Conservation (phyloP, 2,329 filamentous ascomycete species). For the Alternaria burnsii region DNA sequence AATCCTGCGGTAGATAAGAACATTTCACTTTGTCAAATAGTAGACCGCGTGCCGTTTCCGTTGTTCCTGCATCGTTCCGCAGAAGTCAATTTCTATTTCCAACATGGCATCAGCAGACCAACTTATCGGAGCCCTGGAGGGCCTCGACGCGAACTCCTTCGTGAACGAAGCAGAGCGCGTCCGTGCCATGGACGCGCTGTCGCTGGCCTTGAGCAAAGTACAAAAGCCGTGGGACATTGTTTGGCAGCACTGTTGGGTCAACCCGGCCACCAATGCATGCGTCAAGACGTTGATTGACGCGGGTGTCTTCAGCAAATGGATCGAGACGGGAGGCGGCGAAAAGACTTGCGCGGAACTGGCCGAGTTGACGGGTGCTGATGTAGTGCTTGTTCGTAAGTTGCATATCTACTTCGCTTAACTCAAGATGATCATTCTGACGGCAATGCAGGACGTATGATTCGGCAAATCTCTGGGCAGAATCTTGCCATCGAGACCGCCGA, state of each 20-base stretch:
- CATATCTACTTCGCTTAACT: background rate
- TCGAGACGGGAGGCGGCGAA: slow-evolving; percentile 7
- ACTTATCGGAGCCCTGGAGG: slow-evolving; percentile 11
- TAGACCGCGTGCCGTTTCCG: background rate
- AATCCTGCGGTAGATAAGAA: background rate
- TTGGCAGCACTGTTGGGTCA: slow-evolving; percentile 13
- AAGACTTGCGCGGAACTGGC: slow-evolving; percentile 10
- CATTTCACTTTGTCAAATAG: background rate
- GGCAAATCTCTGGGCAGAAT: slow-evolving; percentile 4
- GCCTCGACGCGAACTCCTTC: slow-evolving; percentile 10
- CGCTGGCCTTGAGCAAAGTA: slow-evolving; percentile 10
- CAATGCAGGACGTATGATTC: slow-evolving; percentile 1
- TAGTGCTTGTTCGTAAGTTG: background rate
- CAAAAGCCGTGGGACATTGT: slow-evolving; percentile 13
- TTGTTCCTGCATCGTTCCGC: background rate
- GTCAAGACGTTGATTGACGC: slow-evolving; percentile 13
- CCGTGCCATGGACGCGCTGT: slow-evolving; percentile 10
- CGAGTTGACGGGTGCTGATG: background rate
- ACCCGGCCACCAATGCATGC: slow-evolving; percentile 13
- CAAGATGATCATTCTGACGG: background rate
- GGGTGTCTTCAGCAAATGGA: slow-evolving; percentile 14
- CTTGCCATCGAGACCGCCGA: slow-evolving; percentile 5
- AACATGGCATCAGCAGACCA: slow-evolving; percentile 11
- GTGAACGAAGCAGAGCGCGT: slow-evolving; percentile 11
- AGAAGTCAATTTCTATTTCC: slow-evolving; percentile 13